Base-by-base conservation (phyloP, 768 basidiomycete genomes). In the Russula sp. region DNA sequence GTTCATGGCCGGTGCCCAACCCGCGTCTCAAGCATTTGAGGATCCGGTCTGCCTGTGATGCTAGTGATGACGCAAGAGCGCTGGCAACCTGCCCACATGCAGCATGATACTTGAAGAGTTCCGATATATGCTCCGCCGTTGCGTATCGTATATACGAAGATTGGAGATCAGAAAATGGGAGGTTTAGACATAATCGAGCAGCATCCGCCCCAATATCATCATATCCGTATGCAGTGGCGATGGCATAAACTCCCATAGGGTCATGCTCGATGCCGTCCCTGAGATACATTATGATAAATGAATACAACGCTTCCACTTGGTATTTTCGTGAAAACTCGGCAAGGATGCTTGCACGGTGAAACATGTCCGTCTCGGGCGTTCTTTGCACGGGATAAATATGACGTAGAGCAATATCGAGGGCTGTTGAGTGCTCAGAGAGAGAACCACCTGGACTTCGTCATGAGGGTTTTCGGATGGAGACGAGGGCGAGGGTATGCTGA, bases 261-360 rank as follows among this genome's bases (percentile, higher is more conserved):
- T 68, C 65, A 8, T 4, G 10, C 26, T 67, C 57, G n/a, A 63
- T 24, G 14, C 20, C n/a, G 22, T 42, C 48, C 6, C 10, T 30
- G 28, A 30, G 28, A 30, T 30, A 30, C 3, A 13, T 26, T 5
- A 4, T 50, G 16, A 56, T 42, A 0, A 34, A 14, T 34, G 24
- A 7, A 16, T 32, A n/a, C 24, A 66, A 26, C 28, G 34, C 50
- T 1, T 59, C 34, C 20, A 68, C 54, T 18, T 53, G 60, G 46
- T 68, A 68, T 55, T 68, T 66, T 46, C 52, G 57, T 2, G 61
- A 36, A 34, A 63, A 67, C 26, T 66, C 53, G 3, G 58, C 40
- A 22, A 68, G 57, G 53, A 49, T 11, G 30, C 49, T 34, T 24
- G 53, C 62, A 16, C 36, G 54, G 18, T 20, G 16, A 20, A 66